A percentile compares a stretch with the other conserved stretches of the same genome.
These are phyloP conservation scores for Puccinellia tenuiflora DNA, from an alignment of 176 grass and related monocot species.

Conservation along the genomic window DNA sequence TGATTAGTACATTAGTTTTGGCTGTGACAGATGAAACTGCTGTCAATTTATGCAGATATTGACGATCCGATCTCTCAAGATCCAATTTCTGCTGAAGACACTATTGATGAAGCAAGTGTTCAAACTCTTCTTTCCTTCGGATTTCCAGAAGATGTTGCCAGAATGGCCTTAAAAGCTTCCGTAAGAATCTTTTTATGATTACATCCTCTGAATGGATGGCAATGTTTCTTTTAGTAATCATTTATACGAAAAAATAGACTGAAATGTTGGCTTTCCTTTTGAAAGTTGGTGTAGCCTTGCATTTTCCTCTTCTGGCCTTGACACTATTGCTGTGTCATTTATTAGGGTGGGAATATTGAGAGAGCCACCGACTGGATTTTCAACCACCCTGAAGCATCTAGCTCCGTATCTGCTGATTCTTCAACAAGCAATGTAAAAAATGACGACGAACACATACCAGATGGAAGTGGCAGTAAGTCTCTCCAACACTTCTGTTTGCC, in stretches of 20 bases:
- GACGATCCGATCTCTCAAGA: constrained; percentile 73
- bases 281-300: not conserved
- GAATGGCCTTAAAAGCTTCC: constrained; percentile 82
- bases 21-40: not conserved
- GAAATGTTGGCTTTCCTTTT: not conserved
- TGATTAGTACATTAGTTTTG: not conserved
- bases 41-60: constrained; percentile 58
- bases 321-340: constrained; percentile 10
- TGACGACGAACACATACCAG: constrained; percentile 45
- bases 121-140: constrained; percentile 92
- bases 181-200: constrained; percentile 48
- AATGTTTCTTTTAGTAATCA: not conserved
- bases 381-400: constrained; percentile 63
- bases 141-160: constrained; percentile 82
- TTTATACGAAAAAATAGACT: not conserved
- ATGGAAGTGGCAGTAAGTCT: constrained; percentile 91
- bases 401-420: constrained; percentile 47
- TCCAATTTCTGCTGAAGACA: constrained; percentile 22
- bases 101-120: constrained; percentile 84
- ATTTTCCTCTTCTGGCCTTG: not conserved
- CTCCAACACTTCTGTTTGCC: not conserved
- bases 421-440: constrained; percentile 45
- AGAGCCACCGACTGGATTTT: constrained; percentile 97
- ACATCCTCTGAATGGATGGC: not conserved
- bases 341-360: constrained; percentile 89